Evolutionary conservation across 345 rosid genomes (phyloP), one percentile per base, ranked within the genome.

Genomic region (rapeseed (Brassica napus)): DNA sequence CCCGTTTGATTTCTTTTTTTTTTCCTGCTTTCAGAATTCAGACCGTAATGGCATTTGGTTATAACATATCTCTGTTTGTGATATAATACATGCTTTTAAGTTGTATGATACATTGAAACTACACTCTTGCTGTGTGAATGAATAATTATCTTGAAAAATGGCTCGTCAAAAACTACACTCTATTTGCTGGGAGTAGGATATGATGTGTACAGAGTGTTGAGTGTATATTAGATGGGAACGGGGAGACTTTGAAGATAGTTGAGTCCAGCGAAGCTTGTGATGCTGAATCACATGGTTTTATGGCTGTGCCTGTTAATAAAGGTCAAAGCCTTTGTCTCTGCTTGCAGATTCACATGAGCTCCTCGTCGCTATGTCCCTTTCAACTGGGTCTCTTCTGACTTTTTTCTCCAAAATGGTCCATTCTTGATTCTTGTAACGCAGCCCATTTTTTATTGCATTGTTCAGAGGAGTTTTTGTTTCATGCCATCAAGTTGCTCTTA

Each of bases 311-410:
- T 80, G 65, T 54, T 74, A 74, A 69, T 74, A 71, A 68, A 69
- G 31, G 79, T 75, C 79, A 75, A 80, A 74, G 60, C 72, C 15
- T 74, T 71, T 80, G 79, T 69, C 72, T 74, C 30, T 80, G 62
- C 67, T 69, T 70, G 72, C 79, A 75, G 76, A 69, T 69, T 80
- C 83, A 74, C 72, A 69, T 80, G 83, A 71, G 83, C 71, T 37
- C 79, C 78, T 75, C 32, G n/a, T 80, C 18, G 78, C 47, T 44
- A 61, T 60, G 78, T 67, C 74, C 15, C 70, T 79, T 73, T 73
- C 82, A 73, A 59, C 74, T 79, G 74, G 78, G 74, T 68, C 78
- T 3, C 15, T 60, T 63, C 77, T 80, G 70, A 61, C 18, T 42
- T 21, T 68, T 75, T 44, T 78, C 26, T 54, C 3, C 59, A 15